phyloP scores from a whole-genome alignment of 2,329 filamentous ascomycete species.

The Fusarium decemcellulare region DNA sequence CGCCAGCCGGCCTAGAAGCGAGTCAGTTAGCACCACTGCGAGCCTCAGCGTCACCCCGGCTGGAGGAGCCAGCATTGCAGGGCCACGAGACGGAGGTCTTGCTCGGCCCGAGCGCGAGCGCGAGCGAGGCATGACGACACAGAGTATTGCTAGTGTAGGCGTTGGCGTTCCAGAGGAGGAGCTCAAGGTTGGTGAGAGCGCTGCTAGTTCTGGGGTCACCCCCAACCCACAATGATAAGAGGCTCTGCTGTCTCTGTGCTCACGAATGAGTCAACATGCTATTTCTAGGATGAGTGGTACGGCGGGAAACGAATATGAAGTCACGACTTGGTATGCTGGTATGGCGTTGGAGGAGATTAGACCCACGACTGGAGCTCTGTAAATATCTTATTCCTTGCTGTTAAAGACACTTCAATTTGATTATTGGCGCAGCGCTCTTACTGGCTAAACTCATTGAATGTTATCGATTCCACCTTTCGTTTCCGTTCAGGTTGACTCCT shows the following conservation, averaged over 20 bases:
- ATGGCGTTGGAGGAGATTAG: constrained; percentile 43
- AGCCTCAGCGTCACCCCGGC: constrained; percentile 59
- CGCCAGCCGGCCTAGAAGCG: constrained; percentile 62
- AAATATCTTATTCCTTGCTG: background rate
- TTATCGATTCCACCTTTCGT: background rate
- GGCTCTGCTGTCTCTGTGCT: background rate
- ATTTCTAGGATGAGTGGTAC: background rate
- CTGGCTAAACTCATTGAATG: too few relatives aligned
- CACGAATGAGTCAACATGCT: background rate
- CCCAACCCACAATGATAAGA: constrained; percentile 24
- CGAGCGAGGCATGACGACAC: constrained; percentile 58
- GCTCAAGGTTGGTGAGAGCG: constrained; percentile 73
- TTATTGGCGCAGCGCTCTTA: too few relatives aligned
- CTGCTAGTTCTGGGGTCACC: constrained; percentile 62
- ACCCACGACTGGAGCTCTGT: constrained; percentile 25
- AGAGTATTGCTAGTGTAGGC: constrained; percentile 63
- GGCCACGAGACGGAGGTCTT: constrained; percentile 56
- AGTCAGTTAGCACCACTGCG: constrained; percentile 67
- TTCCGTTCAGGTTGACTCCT: background rate
- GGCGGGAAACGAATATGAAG: constrained; percentile 31
- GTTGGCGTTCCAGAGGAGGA: constrained; percentile 73
- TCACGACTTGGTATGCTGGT: constrained; percentile 32
- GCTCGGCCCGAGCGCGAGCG: constrained; percentile 48
- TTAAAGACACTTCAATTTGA: background rate
- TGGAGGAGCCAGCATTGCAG: constrained; percentile 61